Evolutionary conservation across 2,329 filamentous ascomycete species (phyloP).

Genomic region (Pestalotiopsis fici): DNA sequence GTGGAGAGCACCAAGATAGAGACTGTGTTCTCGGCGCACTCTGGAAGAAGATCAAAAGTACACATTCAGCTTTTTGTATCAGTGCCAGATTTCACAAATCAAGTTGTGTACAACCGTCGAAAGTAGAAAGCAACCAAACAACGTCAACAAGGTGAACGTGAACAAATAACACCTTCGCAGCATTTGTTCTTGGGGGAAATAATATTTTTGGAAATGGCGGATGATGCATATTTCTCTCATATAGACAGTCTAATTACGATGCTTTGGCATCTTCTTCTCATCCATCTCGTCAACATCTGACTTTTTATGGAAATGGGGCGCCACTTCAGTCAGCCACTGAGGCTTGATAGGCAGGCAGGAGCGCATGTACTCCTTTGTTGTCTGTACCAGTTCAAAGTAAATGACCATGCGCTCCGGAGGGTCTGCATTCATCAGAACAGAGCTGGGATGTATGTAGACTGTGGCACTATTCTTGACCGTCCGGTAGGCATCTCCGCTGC

Average conservation of each 20-base stretch:
- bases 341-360: constrained; percentile 82
- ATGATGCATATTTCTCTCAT: too few relatives aligned
- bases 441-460: constrained; percentile 89
- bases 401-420: constrained; percentile 80
- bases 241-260: constrained; percentile 9
- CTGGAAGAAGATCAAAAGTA: background rate
- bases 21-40: background rate
- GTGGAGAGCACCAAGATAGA: background rate
- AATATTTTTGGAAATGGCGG: too few relatives aligned
- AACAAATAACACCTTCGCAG: too few relatives aligned
- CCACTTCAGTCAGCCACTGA: constrained; percentile 84
- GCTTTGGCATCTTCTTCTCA: constrained; percentile 74
- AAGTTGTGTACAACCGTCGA: too few relatives aligned
- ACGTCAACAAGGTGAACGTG: too few relatives aligned
- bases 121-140: background rate
- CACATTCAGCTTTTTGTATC: background rate
- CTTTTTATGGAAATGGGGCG: constrained; percentile 93
- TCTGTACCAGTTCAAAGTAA: constrained; percentile 82
- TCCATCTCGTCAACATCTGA: constrained; percentile 84
- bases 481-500: constrained; percentile 83
- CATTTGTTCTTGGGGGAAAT: too few relatives aligned
- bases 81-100: too few relatives aligned
- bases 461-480: constrained; percentile 89
- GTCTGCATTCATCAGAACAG: constrained; percentile 75
- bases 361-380: constrained; percentile 90